Evolutionary conservation across 331 rosid genomes (phyloP).

Genomic region (Malus hybrid): DNA sequence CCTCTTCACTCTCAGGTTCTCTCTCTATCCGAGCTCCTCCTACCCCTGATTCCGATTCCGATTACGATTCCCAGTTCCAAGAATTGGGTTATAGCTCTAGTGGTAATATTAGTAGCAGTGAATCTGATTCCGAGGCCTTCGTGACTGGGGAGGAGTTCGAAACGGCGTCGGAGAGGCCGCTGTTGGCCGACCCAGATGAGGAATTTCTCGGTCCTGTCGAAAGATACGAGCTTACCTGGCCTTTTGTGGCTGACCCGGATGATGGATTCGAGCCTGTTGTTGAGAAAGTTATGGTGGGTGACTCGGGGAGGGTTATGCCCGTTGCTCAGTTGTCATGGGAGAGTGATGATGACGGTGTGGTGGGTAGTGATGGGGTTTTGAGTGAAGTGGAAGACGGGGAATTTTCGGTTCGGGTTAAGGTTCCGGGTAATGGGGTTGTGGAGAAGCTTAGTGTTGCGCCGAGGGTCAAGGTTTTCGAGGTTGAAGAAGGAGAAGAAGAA

Average conservation of each 20-base stretch:
- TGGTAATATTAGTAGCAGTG: slow-evolving; percentile 19
- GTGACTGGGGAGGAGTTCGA: slow-evolving; percentile 23
- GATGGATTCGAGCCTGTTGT: not conserved
- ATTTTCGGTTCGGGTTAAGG: slow-evolving; percentile 12
- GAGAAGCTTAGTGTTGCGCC: slow-evolving; percentile 18
- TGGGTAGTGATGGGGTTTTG: slow-evolving; percentile 12
- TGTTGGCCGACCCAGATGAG: slow-evolving; percentile 11
- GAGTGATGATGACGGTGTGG: slow-evolving; percentile 19
- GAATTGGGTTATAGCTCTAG: not conserved
- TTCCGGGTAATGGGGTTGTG: not conserved
- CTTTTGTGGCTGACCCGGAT: slow-evolving; percentile 8
- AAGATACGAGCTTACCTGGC: slow-evolving; percentile 3
- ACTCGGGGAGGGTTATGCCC: slow-evolving; percentile 30
- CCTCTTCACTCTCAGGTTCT: slow-evolving; percentile 22
- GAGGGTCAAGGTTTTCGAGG: slow-evolving; percentile 14
- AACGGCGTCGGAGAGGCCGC: slow-evolving; percentile 18
- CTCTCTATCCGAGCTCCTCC: slow-evolving; percentile 58
- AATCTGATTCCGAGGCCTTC: slow-evolving; percentile 19
- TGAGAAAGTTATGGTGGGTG: slow-evolving; percentile 10
- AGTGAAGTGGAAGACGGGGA: slow-evolving; percentile 15
- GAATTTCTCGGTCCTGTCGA: not conserved
- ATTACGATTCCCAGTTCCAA: slow-evolving; percentile 21
- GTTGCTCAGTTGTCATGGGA: slow-evolving; percentile 47
- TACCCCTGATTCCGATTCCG: slow-evolving; percentile 27
- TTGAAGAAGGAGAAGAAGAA: too few relatives aligned